Percentiles rank a stretch among this genome's conserved stretches.
phyloP scores from a whole-genome alignment of 495 filamentous ascomycete genomes.

The Penicillium coprophilum region DNA sequence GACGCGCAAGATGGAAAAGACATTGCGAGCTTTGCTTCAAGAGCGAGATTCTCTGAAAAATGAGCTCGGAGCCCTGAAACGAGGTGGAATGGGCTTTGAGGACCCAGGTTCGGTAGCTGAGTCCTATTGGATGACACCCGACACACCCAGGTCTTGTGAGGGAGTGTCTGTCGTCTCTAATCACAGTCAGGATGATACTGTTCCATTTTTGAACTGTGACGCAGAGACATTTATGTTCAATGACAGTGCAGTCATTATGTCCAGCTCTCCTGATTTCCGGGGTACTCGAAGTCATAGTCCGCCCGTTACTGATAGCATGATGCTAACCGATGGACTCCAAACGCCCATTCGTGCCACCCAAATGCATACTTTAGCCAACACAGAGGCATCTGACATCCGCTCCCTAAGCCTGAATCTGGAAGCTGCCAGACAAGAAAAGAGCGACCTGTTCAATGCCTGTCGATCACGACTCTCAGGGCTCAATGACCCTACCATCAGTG shows the following conservation, averaged over 20 bases:
- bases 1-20: conserved; percentile 47
- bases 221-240: conserved; percentile 35
- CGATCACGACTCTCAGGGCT: conserved; percentile 34
- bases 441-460: conserved; percentile 40
- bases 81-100: conserved; percentile 30
- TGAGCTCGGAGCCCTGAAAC: conserved; percentile 47
- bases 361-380: conserved; percentile 12
- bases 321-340: conserved; percentile 13
- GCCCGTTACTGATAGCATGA: conserved; percentile 22
- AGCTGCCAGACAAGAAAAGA: conserved; percentile 40
- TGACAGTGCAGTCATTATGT: conserved; percentile 36
- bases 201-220: conserved; percentile 14
- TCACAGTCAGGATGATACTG: conserved; percentile 4
- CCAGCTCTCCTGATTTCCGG: conserved; percentile 39
- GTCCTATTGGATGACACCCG: conserved; percentile 22
- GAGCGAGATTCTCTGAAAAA: conserved; percentile 50
- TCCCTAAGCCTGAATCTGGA: conserved; percentile 37
- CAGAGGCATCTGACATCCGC: conserved; percentile 25
- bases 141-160: conserved; percentile 22
- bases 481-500: conserved; percentile 34
- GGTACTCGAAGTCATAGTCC: conserved; percentile 10
- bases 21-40: conserved; percentile 42
- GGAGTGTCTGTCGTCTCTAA: conserved; percentile 19
- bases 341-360: conserved; percentile 19
- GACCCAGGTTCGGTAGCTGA: conserved; percentile 25